Percentiles rank a stretch among this genome's conserved stretches.
phyloP scores from a whole-genome alignment of 2,329 filamentous ascomycete genomes.

The Penicillium palitans region DNA sequence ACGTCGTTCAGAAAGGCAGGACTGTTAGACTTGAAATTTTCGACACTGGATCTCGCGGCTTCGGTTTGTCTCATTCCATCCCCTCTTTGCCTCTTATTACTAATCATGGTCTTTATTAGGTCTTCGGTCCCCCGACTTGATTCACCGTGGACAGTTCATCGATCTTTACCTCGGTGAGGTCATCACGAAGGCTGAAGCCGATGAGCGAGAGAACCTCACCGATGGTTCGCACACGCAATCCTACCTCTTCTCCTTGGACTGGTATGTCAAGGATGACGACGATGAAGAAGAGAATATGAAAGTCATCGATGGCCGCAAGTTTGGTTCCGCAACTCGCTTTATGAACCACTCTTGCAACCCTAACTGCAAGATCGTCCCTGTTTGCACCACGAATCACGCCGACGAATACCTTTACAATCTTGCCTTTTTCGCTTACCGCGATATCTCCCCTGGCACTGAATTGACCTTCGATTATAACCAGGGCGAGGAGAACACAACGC shows the following conservation, averaged over 20 bases:
- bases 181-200: conserved; percentile 39
- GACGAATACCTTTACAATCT: conserved; percentile 47
- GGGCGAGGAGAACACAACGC: conserved; percentile 20
- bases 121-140: conserved; percentile 40
- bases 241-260: conserved; percentile 48
- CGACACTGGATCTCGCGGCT: conserved; percentile 43
- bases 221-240: conserved; percentile 30
- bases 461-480: conserved; percentile 52
- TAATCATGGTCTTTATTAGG: conserved; percentile 28
- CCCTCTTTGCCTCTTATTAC: neutral
- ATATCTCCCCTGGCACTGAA: conserved; percentile 46
- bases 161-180: conserved; percentile 50
- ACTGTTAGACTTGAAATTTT: conserved; percentile 46
- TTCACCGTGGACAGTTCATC: conserved; percentile 47
- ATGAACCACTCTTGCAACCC: conserved; percentile 53
- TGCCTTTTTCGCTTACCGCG: conserved; percentile 48
- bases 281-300: conserved; percentile 32
- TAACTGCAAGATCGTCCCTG: conserved; percentile 48
- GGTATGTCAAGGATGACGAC: conserved; percentile 27
- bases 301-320: conserved; percentile 46
- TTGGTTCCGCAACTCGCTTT: conserved; percentile 46
- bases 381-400: conserved; percentile 40
- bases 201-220: conserved; percentile 38
- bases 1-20: conserved; percentile 44
- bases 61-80: conserved; percentile 31